These are phyloP conservation scores for Polychaeton citri DNA, from an alignment of 2,329 filamentous ascomycete genomes.

Conservation along the genomic window DNA sequence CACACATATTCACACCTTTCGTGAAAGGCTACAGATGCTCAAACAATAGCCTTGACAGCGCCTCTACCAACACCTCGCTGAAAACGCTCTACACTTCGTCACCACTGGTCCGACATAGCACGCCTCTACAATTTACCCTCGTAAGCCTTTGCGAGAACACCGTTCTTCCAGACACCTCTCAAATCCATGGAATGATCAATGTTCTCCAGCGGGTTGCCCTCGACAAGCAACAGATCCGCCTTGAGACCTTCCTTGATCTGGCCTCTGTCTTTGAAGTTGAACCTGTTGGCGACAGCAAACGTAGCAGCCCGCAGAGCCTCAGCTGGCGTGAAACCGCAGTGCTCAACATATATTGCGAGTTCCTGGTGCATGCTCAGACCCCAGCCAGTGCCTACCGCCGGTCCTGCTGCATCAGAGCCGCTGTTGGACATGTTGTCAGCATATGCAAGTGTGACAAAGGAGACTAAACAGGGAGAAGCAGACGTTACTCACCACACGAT, in stretches of 20 bases:
- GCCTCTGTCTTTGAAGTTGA: conserved; percentile 29
- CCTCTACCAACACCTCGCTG: too few relatives aligned
- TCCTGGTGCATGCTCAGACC: conserved; percentile 31
- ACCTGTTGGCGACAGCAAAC: conserved; percentile 25
- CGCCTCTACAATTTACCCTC: conserved; percentile 9
- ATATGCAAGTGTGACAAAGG: not conserved
- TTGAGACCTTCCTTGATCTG: conserved; percentile 25
- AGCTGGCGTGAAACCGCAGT: conserved; percentile 28
- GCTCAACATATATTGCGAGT: conserved; percentile 26
- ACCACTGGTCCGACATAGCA: too few relatives aligned
- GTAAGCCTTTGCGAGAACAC: conserved; percentile 18
- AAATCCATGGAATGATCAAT: conserved; percentile 29
- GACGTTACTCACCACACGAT: conserved; percentile 28
- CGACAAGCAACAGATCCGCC: conserved; percentile 31
- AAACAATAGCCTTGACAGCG: too few relatives aligned
- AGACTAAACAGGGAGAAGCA: too few relatives aligned
- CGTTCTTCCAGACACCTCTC: conserved; percentile 31
- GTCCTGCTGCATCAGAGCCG: conserved; percentile 30
- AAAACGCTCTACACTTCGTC: too few relatives aligned
- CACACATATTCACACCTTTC: too few relatives aligned
- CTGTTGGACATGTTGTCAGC: conserved; percentile 10
- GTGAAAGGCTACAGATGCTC: too few relatives aligned
- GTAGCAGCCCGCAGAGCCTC: conserved; percentile 31
- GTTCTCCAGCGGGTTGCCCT: conserved; percentile 29
- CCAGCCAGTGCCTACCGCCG: conserved; percentile 30